Base-by-base conservation (phyloP, 306 rosid species). In the Vicia sativa region DNA sequence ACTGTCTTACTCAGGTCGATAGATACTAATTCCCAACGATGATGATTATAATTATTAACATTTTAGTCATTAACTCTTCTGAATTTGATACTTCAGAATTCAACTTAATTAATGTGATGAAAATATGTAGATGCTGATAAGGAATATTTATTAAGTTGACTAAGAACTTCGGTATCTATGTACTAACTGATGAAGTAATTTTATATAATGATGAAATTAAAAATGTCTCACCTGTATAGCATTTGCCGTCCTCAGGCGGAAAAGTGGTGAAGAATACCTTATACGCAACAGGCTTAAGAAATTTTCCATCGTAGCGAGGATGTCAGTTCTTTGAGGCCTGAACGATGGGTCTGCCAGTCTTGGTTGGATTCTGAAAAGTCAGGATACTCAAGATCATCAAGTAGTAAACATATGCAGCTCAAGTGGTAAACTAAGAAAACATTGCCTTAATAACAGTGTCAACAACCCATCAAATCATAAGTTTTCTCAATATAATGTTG, bases 191-290 rank as follows among this genome's bases (percentile, higher is more conserved):
- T 16, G 41, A 60, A 48, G 12, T 49, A 54, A 37, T 29, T 53
- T 45, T 43, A 69, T 19, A 50, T 41, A 2, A 64, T 10, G 67
- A 61, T 38, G 71, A 70, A 59, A 55, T 48, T 55, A 45, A 41
- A 56, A 71, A 58, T 26, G 74, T 59, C 68, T 85, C 79, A 90
- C 99, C 97, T 87, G 96, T 67, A 90, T 83, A 76, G 80, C 87
- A 79, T 85, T 80, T 67, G 84, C 88, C 10, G 97, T 90, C 87
- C 66, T 82, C 88, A 93, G 62, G 68, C 95, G 87, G 84, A 93
- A 85, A 65, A 90, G 99, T 14, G 96, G 97, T 44, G 99, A 93
- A 70, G 97, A 88, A 84, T 93, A 93, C 81, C 99, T 83, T 72
- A 88, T 88, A 11, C 78, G 80, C 75, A 93, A 73, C 69, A 93